These are phyloP conservation scores for Psilocybe mexicana DNA, from an alignment of 1,284 basidiomycete species.

Conservation along the genomic window DNA sequence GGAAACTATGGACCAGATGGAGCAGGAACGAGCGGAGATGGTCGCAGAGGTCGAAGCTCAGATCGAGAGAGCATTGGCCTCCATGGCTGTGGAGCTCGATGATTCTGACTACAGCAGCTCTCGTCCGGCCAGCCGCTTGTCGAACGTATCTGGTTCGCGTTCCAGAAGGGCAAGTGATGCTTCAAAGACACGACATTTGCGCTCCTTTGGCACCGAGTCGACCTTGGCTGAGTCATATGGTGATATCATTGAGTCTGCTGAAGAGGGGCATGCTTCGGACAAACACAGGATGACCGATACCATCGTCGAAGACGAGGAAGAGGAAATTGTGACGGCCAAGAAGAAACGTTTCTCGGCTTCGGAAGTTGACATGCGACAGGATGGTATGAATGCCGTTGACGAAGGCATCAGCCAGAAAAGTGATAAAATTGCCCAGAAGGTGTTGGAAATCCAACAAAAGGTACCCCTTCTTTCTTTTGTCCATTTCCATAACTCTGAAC, in stretches of 20 bases:
- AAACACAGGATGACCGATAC: constrained; percentile 42
- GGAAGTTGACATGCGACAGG: constrained; percentile 59
- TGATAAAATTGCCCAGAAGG: constrained; percentile 81
- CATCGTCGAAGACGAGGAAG: constrained; percentile 57
- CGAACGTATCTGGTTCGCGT: constrained; percentile 45
- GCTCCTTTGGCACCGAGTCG: constrained; percentile 73
- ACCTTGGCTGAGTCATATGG: constrained; percentile 69
- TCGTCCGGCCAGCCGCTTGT: constrained; percentile 50
- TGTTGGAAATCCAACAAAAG: constrained; percentile 82
- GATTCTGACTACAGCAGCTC: constrained; percentile 68
- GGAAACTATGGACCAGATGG: constrained; percentile 80
- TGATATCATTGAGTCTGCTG: constrained; percentile 34
- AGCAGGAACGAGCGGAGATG: constrained; percentile 81
- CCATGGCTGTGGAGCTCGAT: constrained; percentile 79
- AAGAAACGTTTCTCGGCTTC: constrained; percentile 77
- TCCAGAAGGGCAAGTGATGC: constrained; percentile 62
- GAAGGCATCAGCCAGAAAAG: constrained; percentile 81
- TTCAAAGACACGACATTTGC: constrained; percentile 46
- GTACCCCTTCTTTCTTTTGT: constrained; percentile 33
- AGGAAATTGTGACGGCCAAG: constrained; percentile 43
- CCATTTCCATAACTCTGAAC: constrained; percentile 6
- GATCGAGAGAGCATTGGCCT: constrained; percentile 79
- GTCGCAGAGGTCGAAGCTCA: constrained; percentile 86
- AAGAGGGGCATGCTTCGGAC: constrained; percentile 36
- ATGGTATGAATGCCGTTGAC: constrained; percentile 80